These are phyloP conservation scores for Kazachstania viticola DNA, from an alignment of 805 yeast genomes.

Conservation along the genomic window DNA sequence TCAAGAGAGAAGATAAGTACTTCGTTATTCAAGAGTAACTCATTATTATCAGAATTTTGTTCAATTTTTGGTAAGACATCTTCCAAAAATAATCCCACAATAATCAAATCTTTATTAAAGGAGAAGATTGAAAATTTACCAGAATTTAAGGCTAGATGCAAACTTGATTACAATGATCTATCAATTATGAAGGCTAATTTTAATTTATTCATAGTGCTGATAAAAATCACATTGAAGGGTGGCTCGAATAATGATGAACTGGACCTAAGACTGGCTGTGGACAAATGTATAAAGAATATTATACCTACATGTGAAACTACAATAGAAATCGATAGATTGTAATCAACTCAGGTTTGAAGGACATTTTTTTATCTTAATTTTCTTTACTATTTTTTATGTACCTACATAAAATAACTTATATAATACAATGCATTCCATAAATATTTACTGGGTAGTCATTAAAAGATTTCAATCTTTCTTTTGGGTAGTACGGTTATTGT, in stretches of 20 bases:
- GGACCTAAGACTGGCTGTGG: conserved; percentile 30
- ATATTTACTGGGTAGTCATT: too few relatives aligned
- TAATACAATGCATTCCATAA: too few relatives aligned
- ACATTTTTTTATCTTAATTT: not conserved
- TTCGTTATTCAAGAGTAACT: conserved; percentile 7
- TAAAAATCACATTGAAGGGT: conserved; percentile 50
- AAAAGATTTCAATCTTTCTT: too few relatives aligned
- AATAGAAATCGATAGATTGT: conserved; percentile 20
- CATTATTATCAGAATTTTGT: not conserved
- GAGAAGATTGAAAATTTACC: conserved; percentile 38
- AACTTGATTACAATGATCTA: conserved; percentile 31
- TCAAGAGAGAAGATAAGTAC: conserved; percentile 7
- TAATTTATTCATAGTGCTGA: conserved; percentile 44
- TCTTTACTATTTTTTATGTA: not conserved
- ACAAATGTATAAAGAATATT: conserved; percentile 16
- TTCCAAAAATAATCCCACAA: conserved; percentile 9
- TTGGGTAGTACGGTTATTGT: too few relatives aligned
- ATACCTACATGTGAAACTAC: conserved; percentile 22
- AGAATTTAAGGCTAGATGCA: conserved; percentile 39
- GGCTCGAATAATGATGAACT: conserved; percentile 63
- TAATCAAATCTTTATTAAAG: conserved; percentile 30
- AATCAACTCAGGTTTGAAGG: too few relatives aligned
- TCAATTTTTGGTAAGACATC: too few relatives aligned
- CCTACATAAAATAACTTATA: not conserved
- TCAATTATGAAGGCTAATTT: conserved; percentile 53